phyloP scores from a whole-genome alignment of 2,329 filamentous ascomycete species.

The Chaetomium sp. region DNA sequence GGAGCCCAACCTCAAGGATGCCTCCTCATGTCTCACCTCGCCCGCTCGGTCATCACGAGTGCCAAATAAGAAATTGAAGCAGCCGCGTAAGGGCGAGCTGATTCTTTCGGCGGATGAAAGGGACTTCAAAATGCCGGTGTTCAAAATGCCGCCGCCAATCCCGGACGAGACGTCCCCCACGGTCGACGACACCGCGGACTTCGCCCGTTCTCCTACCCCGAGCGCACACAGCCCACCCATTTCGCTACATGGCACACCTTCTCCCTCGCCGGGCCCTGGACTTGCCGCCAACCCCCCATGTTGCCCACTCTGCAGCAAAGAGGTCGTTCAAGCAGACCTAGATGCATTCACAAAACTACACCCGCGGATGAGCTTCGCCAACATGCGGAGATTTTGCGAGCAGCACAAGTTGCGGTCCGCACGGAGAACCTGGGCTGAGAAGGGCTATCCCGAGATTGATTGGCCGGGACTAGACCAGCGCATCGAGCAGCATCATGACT shows the following conservation, averaged over 20 bases:
- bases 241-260: neutral
- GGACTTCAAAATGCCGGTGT: constrained; percentile 6
- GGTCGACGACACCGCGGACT: neutral
- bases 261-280: constrained; percentile 10
- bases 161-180: constrained; percentile 8
- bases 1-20: constrained; percentile 2
- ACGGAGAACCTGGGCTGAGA: constrained; percentile 38
- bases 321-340: constrained; percentile 51
- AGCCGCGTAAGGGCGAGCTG: neutral
- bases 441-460: constrained; percentile 63
- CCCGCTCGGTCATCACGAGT: constrained; percentile 1
- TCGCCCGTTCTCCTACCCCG: neutral
- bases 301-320: constrained; percentile 62
- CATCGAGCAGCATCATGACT: constrained; percentile 48
- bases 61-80: constrained; percentile 6
- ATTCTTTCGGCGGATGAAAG: neutral
- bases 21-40: neutral
- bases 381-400: constrained; percentile 58
- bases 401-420: constrained; percentile 54
- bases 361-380: constrained; percentile 46
- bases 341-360: constrained; percentile 40
- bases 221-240: neutral
- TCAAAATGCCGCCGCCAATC: constrained; percentile 1
- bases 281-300: constrained; percentile 22
- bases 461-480: constrained; percentile 58